These are phyloP conservation scores for Orbilia brochopaga DNA, from an alignment of 2,329 filamentous ascomycete species.

Conservation along the genomic window DNA sequence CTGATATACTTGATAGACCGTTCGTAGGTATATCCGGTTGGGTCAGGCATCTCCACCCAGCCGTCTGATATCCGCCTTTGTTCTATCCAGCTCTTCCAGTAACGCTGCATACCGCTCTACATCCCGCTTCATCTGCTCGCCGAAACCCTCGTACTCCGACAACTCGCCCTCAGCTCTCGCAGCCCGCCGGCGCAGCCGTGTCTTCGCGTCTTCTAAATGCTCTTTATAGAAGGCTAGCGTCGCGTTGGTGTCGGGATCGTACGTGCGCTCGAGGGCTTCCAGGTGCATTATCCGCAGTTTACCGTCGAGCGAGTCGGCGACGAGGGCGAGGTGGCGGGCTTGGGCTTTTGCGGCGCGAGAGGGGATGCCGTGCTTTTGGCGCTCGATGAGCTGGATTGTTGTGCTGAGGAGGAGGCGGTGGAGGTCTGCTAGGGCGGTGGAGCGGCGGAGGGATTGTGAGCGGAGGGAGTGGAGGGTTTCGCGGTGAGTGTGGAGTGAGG, in stretches of 20 bases:
- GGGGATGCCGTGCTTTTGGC: constrained; percentile 47
- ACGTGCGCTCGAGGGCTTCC: constrained; percentile 52
- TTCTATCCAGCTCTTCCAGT: constrained; percentile 27
- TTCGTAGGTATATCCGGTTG: not conserved
- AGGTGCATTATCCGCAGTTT: constrained; percentile 53
- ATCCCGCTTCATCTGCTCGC: constrained; percentile 32
- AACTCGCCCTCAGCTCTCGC: constrained; percentile 53
- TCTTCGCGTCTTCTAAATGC: constrained; percentile 53
- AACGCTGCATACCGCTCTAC: constrained; percentile 35
- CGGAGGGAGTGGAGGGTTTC: constrained; percentile 51
- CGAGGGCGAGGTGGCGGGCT: constrained; percentile 51
- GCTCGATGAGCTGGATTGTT: constrained; percentile 33
- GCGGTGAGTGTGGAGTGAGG: constrained; percentile 21
- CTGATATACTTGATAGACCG: not conserved
- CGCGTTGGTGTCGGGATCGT: constrained; percentile 52
- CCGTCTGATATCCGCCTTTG: constrained; percentile 21
- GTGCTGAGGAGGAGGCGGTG: constrained; percentile 22
- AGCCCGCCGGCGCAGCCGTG: constrained; percentile 50
- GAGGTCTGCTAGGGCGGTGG: constrained; percentile 46
- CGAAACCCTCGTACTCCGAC: constrained; percentile 49
- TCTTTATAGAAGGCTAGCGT: constrained; percentile 54
- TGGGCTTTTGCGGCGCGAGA: constrained; percentile 49
- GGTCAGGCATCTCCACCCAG: constrained; percentile 17
- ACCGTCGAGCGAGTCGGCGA: constrained; percentile 53
- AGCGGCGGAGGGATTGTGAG: constrained; percentile 43